phyloP scores from a whole-genome alignment of 2,329 filamentous ascomycete genomes.

The Cladosporium sphaerospermum region DNA sequence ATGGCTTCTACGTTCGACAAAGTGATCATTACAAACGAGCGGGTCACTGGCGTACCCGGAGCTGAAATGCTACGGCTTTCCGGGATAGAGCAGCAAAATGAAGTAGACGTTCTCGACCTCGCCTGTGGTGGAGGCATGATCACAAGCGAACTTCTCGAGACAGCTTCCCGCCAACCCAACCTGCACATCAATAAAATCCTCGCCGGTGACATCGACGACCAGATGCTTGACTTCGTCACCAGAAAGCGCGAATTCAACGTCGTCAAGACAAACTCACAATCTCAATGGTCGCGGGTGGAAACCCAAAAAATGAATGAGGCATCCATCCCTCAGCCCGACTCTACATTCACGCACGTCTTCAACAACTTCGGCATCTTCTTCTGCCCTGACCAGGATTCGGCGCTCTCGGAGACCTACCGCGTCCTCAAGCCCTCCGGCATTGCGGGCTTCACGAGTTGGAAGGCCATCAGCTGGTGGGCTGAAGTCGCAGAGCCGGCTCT shows the following conservation, averaged over 20 bases:
- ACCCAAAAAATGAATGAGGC: slow-evolving; percentile 12
- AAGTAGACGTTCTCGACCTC: slow-evolving; percentile 13
- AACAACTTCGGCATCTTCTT: slow-evolving; percentile 18
- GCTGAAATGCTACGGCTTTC: slow-evolving; percentile 12
- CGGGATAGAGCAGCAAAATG: background rate
- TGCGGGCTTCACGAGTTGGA: slow-evolving; percentile 33
- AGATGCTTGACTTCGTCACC: slow-evolving; percentile 7
- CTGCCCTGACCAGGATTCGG: slow-evolving; percentile 5
- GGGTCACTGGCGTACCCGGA: slow-evolving; percentile 13
- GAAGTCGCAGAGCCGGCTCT: slow-evolving; percentile 13
- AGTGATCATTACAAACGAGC: slow-evolving; percentile 13
- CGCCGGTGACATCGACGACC: slow-evolving; percentile 15
- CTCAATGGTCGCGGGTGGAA: slow-evolving; percentile 9
- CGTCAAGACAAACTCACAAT: background rate
- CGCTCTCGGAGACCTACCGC: slow-evolving; percentile 19
- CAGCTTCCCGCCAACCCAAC: background rate
- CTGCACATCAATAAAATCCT: slow-evolving; percentile 8
- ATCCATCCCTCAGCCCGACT: slow-evolving; percentile 4
- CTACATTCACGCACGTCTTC: slow-evolving; percentile 14
- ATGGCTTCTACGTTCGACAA: slow-evolving; percentile 3
- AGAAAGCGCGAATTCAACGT: background rate
- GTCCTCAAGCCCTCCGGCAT: slow-evolving; percentile 32
- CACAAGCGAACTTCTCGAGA: slow-evolving; percentile 7
- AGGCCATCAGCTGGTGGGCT: slow-evolving; percentile 17
- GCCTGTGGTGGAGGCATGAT: slow-evolving; percentile 16